These are phyloP conservation scores for Fusarium subtropicale DNA, from an alignment of 2,329 filamentous ascomycete species.

Conservation along the genomic window DNA sequence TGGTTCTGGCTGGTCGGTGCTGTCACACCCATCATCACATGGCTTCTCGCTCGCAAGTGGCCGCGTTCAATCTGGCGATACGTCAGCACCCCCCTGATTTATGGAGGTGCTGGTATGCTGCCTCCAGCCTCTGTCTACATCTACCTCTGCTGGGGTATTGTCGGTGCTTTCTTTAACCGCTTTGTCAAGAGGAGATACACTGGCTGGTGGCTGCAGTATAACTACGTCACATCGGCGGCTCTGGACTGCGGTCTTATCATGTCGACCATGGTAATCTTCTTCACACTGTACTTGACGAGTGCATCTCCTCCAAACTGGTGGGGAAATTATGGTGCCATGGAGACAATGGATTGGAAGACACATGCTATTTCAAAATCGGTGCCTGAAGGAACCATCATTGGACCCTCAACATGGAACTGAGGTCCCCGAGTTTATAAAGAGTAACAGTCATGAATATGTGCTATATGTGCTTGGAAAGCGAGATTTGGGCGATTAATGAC, in stretches of 20 bases:
- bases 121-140: constrained; percentile 78
- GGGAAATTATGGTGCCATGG: constrained; percentile 63
- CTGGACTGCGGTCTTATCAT: constrained; percentile 76
- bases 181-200: constrained; percentile 72
- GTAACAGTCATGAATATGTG: constrained; percentile 7
- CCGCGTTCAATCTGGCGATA: constrained; percentile 72
- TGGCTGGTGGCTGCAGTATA: constrained; percentile 83
- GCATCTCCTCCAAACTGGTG: constrained; percentile 70
- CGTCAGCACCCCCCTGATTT: constrained; percentile 75
- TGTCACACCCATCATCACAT: constrained; percentile 71
- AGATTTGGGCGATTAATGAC: constrained; percentile 22
- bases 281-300: constrained; percentile 71
- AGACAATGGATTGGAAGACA: constrained; percentile 60
- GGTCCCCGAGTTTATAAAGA: not conserved
- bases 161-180: constrained; percentile 76
- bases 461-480: constrained; percentile 25
- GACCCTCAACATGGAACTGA: constrained; percentile 61
- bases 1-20: constrained; percentile 79
- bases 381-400: constrained; percentile 61
- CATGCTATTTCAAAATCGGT: constrained; percentile 58
- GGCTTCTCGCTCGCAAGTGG: constrained; percentile 69
- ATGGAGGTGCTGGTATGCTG: constrained; percentile 71
- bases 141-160: constrained; percentile 76
- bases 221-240: constrained; percentile 79
- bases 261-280: constrained; percentile 76